These are phyloP conservation scores for Saturnispora sekii DNA, from an alignment of 805 yeast genomes.

Conservation along the genomic window DNA sequence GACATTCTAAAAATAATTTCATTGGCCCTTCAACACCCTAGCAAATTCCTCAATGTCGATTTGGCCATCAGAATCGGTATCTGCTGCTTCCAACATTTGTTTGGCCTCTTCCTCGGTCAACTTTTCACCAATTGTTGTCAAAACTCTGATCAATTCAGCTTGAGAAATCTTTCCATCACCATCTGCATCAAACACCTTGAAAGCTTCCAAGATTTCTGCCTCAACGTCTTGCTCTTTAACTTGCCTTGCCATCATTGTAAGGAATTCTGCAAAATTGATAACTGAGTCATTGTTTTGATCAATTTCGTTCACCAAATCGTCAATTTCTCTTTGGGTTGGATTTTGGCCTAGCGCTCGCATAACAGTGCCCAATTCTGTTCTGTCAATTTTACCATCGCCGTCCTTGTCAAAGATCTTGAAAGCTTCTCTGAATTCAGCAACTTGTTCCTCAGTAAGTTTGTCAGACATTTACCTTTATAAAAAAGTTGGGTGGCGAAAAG, in stretches of 20 bases:
- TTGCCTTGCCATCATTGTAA: slow-evolving; percentile 84
- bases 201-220: slow-evolving; percentile 95
- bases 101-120: slow-evolving; percentile 94
- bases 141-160: slow-evolving; percentile 92
- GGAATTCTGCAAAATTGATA: slow-evolving; percentile 73
- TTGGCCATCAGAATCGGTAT: slow-evolving; percentile 91
- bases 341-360: slow-evolving; percentile 99
- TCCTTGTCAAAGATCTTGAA: slow-evolving; percentile 95
- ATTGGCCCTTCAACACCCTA: slow-evolving; percentile 72
- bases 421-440: slow-evolving; percentile 95
- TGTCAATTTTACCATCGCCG: slow-evolving; percentile 93
- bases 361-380: slow-evolving; percentile 92
- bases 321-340: slow-evolving; percentile 91
- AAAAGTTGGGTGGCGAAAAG: neutral
- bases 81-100: slow-evolving; percentile 95
- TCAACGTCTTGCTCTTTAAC: slow-evolving; percentile 95
- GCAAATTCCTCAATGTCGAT: slow-evolving; percentile 96
- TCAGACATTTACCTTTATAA: slow-evolving; percentile 42
- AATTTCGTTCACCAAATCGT: slow-evolving; percentile 95
- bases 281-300: slow-evolving; percentile 92
- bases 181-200: slow-evolving; percentile 92
- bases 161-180: slow-evolving; percentile 97
- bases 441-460: slow-evolving; percentile 90
- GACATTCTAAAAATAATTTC: slow-evolving; percentile 13
- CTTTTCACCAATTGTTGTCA: slow-evolving; percentile 96